These are phyloP conservation scores for Stephanocyclus meneghinianus DNA, from an alignment of 352 stramenopile genomes.

Conservation along the genomic window DNA sequence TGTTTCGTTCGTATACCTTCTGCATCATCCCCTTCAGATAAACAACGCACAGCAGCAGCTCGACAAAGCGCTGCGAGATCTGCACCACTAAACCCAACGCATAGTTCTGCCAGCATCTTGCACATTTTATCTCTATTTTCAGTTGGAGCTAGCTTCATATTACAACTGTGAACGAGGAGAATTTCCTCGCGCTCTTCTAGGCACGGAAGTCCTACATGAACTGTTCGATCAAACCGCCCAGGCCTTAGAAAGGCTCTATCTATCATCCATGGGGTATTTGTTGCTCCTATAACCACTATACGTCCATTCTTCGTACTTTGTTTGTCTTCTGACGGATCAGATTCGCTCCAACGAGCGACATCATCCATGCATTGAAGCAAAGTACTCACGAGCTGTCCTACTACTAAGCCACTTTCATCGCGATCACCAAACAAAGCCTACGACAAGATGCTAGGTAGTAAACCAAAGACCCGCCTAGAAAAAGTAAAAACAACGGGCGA, in stretches of 20 bases:
- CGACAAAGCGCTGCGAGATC: conserved; percentile 73
- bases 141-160: conserved; percentile 47
- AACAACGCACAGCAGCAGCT: conserved; percentile 60
- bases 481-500: background rate
- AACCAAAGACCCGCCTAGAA: background rate
- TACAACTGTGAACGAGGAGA: conserved; percentile 55
- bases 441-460: background rate
- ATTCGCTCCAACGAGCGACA: conserved; percentile 34
- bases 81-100: conserved; percentile 70
- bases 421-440: conserved; percentile 77
- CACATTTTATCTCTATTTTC: conserved; percentile 25
- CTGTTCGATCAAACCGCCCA: conserved; percentile 73
- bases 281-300: conserved; percentile 73
- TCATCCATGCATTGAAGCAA: conserved; percentile 60
- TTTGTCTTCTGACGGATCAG: conserved; percentile 29
- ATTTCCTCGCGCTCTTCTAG: conserved; percentile 61
- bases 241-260: conserved; percentile 75
- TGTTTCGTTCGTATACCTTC: conserved; percentile 41
- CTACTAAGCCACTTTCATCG: conserved; percentile 48
- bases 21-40: conserved; percentile 23
- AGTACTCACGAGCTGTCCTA: conserved; percentile 63
- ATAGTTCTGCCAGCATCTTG: conserved; percentile 50
- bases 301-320: conserved; percentile 13
- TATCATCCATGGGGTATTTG: conserved; percentile 80
- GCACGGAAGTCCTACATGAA: conserved; percentile 69